Conservation (phyloP, 805 yeast genomes). For the Kluyveromyces wickerhamii region DNA sequence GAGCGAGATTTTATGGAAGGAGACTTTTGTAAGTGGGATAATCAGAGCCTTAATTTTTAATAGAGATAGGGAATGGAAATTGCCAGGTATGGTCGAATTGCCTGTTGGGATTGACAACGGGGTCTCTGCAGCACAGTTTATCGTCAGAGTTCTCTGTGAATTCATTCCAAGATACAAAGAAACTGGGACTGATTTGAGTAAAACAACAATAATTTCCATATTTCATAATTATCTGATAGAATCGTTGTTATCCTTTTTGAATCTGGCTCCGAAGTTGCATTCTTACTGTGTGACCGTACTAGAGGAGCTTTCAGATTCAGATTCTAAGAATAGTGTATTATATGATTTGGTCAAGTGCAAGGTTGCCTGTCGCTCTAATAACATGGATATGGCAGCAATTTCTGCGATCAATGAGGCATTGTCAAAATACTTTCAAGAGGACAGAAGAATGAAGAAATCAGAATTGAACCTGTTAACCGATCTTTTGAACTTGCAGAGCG, state of each 20-base stretch:
- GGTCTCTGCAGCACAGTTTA: constrained; percentile 21
- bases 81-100: constrained; percentile 51
- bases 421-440: constrained; percentile 13
- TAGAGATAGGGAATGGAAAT: constrained; percentile 45
- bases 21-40: constrained; percentile 48
- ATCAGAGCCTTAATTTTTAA: constrained; percentile 47
- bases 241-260: constrained; percentile 30
- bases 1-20: constrained; percentile 46
- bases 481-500: constrained; percentile 22
- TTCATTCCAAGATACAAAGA: constrained; percentile 41
- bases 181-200: constrained; percentile 36
- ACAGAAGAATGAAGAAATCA: constrained; percentile 14
- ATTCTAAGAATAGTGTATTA: constrained; percentile 16
- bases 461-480: constrained; percentile 21
- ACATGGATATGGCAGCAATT: constrained; percentile 19
- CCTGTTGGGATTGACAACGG: constrained; percentile 33
- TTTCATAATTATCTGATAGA: constrained; percentile 48
- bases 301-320: constrained; percentile 11
- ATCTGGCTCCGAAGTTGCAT: constrained; percentile 17
- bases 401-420: constrained; percentile 15
- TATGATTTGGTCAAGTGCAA: constrained; percentile 22
- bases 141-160: constrained; percentile 33
- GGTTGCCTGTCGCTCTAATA: constrained; percentile 17
- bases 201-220: constrained; percentile 26
- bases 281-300: constrained; percentile 17